phyloP scores from a whole-genome alignment of 2,329 filamentous ascomycete genomes.

The Hypocrella siamensis region DNA sequence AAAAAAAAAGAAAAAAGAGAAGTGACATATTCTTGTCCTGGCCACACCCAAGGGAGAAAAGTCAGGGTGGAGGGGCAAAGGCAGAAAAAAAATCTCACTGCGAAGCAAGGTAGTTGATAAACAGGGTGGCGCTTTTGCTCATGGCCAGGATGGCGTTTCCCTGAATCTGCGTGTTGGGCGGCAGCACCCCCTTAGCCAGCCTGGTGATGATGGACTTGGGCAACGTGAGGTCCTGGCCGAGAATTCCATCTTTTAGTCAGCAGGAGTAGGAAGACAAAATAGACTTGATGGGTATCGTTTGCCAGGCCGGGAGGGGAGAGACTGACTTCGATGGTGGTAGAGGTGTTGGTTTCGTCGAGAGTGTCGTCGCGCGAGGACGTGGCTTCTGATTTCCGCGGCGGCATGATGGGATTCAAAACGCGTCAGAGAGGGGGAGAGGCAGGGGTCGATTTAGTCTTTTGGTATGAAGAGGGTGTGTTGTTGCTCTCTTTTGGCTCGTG shows the following conservation, averaged over 20 bases:
- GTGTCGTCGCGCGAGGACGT: constrained; percentile 21
- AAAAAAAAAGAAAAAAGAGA: too few species aligned
- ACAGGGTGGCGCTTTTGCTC: constrained; percentile 69
- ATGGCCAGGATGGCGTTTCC: constrained; percentile 67
- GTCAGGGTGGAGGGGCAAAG: constrained; percentile 6
- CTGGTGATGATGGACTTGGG: constrained; percentile 71
- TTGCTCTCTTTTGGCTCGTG: too few species aligned
- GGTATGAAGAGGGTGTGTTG: too few species aligned
- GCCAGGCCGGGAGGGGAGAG: not conserved
- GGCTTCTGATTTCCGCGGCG: constrained; percentile 38
- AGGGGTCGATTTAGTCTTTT: not conserved
- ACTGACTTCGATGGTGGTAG: constrained; percentile 36
- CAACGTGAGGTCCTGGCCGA: constrained; percentile 51
- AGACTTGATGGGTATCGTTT: not conserved
- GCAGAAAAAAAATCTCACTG: constrained; percentile 34
- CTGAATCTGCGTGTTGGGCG: constrained; percentile 69
- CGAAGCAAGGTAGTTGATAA: constrained; percentile 64
- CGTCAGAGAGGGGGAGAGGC: not conserved
- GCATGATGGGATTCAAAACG: constrained; percentile 23
- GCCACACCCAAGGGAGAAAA: not conserved
- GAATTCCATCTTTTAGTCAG: not conserved
- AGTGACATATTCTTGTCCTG: too few species aligned
- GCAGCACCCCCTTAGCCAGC: constrained; percentile 64
- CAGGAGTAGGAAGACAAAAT: not conserved
- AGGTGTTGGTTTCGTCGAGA: constrained; percentile 20